Conservation (phyloP, 768 basidiomycete species). For the Podaxis sp. region DNA sequence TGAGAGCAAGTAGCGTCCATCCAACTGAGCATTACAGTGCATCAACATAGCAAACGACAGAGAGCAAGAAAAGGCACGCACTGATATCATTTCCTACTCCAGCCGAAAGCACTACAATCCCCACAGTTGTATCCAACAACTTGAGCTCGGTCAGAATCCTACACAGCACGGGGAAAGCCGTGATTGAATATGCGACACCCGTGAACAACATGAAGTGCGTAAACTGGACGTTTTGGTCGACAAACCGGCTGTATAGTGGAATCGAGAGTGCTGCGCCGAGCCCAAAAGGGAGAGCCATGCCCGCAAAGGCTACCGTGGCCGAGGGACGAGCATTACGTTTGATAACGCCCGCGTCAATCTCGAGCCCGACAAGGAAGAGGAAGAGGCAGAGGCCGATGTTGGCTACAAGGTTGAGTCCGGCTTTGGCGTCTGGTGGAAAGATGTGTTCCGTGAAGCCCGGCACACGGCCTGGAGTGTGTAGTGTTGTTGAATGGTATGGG, state of each 20-base stretch:
- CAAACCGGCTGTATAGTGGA: conserved; percentile 74
- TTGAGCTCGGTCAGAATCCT: conserved; percentile 90
- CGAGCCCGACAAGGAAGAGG: conserved; percentile 90
- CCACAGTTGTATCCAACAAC: conserved; percentile 87
- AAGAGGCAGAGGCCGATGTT: conserved; percentile 88
- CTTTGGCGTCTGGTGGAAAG: conserved; percentile 69
- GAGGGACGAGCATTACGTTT: conserved; percentile 73
- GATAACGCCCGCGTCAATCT: conserved; percentile 81
- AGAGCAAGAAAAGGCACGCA: conserved; percentile 22
- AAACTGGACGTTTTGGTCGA: conserved; percentile 65
- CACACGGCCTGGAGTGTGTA: conserved; percentile 55
- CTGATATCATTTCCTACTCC: conserved; percentile 87
- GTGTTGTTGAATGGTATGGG: no score
- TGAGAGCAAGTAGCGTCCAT: conserved; percentile 87
- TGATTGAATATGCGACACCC: conserved; percentile 88
- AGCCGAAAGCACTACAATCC: conserved; percentile 88
- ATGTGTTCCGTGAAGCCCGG: conserved; percentile 86
- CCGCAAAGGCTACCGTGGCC: conserved; percentile 69
- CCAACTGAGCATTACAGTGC: conserved; percentile 43
- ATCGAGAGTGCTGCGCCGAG: conserved; percentile 66
- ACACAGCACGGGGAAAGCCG: conserved; percentile 83
- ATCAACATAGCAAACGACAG: neutral
- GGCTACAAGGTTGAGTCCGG: conserved; percentile 83
- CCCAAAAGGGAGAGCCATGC: conserved; percentile 87
- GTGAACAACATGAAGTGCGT: conserved; percentile 94